phyloP scores from a whole-genome alignment of 2,329 filamentous ascomycete genomes.

The Cladosporium sp. region DNA sequence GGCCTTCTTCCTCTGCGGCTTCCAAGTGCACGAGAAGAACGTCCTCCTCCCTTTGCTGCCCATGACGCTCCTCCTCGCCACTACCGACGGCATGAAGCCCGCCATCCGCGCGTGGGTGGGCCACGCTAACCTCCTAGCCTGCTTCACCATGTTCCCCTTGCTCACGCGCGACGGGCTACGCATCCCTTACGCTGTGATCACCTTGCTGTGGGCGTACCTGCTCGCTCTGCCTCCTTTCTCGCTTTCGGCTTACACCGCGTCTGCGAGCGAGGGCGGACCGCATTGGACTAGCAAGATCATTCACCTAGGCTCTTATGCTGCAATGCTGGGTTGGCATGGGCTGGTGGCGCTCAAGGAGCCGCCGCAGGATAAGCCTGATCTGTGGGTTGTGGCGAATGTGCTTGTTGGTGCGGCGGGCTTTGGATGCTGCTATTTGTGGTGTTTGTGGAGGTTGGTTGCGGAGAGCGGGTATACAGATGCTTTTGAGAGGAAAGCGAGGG shows the following conservation, averaged over 20 bases:
- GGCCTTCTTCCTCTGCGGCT: conserved; percentile 97
- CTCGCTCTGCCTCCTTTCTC: conserved; percentile 79
- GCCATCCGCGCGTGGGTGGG: conserved; percentile 84
- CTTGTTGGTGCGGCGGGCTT: conserved; percentile 83
- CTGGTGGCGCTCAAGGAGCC: conserved; percentile 65
- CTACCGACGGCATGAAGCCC: conserved; percentile 70
- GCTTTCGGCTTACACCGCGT: conserved; percentile 59
- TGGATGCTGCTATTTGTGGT: conserved; percentile 86
- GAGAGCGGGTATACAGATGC: conserved; percentile 46
- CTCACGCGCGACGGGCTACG: conserved; percentile 78
- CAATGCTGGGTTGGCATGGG: conserved; percentile 78
- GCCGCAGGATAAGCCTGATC: conserved; percentile 75
- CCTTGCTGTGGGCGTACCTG: conserved; percentile 85
- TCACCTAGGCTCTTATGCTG: conserved; percentile 70
- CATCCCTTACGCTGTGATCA: conserved; percentile 80
- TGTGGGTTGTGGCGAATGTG: conserved; percentile 92
- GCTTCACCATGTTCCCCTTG: conserved; percentile 92
- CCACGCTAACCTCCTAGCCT: conserved; percentile 86
- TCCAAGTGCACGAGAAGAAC: conserved; percentile 98
- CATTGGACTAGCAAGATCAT: conserved; percentile 53
- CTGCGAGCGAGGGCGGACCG: conserved; percentile 20
- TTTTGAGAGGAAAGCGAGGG: conserved; percentile 15
- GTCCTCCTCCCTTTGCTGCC: conserved; percentile 87
- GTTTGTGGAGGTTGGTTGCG: conserved; percentile 62
- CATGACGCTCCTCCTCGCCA: conserved; percentile 82